phyloP scores from a whole-genome alignment of 2,329 filamentous ascomycete genomes.

The Leptographium lundbergii region DNA sequence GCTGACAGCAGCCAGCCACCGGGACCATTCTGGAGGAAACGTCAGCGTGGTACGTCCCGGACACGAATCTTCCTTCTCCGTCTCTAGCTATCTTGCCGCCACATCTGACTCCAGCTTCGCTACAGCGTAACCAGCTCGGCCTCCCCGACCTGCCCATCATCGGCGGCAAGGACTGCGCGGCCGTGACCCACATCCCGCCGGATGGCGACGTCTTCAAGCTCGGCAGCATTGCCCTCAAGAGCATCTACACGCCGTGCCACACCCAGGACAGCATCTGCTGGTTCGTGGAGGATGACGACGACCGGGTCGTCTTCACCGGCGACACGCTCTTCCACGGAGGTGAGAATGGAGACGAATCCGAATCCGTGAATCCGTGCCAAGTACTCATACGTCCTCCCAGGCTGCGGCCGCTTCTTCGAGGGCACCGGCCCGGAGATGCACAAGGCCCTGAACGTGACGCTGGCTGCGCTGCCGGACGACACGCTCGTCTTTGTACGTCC shows the following conservation, averaged over 20 bases:
- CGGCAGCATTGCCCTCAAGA: conserved; percentile 68
- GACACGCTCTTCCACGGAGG: conserved; percentile 93
- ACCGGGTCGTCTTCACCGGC: conserved; percentile 79
- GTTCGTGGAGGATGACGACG: conserved; percentile 67
- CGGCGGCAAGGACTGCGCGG: conserved; percentile 68
- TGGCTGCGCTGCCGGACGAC: conserved; percentile 72
- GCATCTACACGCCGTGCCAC: conserved; percentile 92
- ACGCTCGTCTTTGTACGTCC: conserved; percentile 73
- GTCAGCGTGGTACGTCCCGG: conserved; percentile 49
- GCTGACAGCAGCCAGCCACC: conserved; percentile 48
- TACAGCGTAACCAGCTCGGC: conserved; percentile 29
- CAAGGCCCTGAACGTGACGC: conserved; percentile 74
- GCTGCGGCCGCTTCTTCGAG: conserved; percentile 94
- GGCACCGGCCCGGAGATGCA: conserved; percentile 86
- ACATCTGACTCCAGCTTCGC: neutral
- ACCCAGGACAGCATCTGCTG: conserved; percentile 98
- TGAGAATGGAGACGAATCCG: conserved; percentile 21
- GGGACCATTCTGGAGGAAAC: conserved; percentile 92
- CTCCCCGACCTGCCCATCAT: conserved; percentile 61
- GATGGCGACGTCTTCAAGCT: conserved; percentile 72
- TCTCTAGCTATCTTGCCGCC: neutral
- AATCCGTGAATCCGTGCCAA: neutral
- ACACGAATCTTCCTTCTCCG: neutral
- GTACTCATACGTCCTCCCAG: conserved; percentile 26
- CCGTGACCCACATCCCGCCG: conserved; percentile 63